A percentile compares a stretch with the other conserved stretches of the same genome.
Evolutionary conservation across 768 basidiomycete genomes (phyloP).

Genomic region (Holtermanniella nyarrowii): DNA sequence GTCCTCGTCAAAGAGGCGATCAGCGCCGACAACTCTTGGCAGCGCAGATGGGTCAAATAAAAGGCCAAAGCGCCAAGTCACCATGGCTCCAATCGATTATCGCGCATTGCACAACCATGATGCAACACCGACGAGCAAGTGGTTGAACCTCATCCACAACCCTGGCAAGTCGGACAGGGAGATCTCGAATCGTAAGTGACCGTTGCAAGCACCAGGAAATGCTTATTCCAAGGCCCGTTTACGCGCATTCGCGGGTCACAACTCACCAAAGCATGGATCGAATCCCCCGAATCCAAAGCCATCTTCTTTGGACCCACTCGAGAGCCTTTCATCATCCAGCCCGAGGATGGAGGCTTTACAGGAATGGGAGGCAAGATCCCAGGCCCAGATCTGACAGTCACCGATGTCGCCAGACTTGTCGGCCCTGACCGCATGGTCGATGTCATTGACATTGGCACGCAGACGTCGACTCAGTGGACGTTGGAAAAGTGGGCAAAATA

Average conservation of each 20-base stretch:
- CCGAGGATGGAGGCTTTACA: constrained; percentile 47
- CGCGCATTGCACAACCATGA: constrained; percentile 35
- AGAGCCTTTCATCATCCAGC: constrained; percentile 72
- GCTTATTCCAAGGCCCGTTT: constrained; percentile 9
- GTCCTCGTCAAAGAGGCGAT: not conserved
- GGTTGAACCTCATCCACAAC: constrained; percentile 35
- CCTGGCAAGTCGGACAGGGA: constrained; percentile 28
- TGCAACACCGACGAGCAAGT: constrained; percentile 32
- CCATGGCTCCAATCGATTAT: constrained; percentile 32
- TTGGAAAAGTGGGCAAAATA: constrained; percentile 81
- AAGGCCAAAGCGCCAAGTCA: constrained; percentile 31
- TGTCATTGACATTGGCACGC: constrained; percentile 88
- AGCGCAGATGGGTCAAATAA: not conserved
- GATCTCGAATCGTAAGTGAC: constrained; percentile 25
- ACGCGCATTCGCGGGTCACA: constrained; percentile 12
- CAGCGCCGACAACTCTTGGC: constrained; percentile 2
- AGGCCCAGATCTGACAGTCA: constrained; percentile 55
- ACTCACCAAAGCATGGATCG: constrained; percentile 25
- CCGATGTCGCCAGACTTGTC: constrained; percentile 67
- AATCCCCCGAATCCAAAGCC: constrained; percentile 15
- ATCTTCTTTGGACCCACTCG: constrained; percentile 31
- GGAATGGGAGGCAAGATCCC: constrained; percentile 91
- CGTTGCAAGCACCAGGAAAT: not conserved
- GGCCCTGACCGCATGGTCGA: constrained; percentile 72
- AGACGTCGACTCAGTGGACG: constrained; percentile 78